Evolutionary conservation across 352 stramenopile genomes (phyloP).

Genomic region (Stephanocyclus meneghinianus): DNA sequence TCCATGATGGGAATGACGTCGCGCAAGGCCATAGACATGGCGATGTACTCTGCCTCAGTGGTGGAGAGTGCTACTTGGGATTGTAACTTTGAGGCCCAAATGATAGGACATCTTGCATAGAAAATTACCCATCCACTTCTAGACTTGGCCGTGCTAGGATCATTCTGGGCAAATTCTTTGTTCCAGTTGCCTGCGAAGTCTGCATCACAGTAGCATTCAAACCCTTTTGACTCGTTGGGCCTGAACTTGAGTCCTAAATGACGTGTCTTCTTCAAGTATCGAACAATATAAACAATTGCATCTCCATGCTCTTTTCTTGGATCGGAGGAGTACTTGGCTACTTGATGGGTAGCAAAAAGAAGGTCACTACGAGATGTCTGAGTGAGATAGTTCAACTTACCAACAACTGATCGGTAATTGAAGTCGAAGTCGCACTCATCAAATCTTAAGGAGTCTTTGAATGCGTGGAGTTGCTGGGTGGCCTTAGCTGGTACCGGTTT

Average conservation of each 20-base stretch:
- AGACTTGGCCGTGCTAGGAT: background rate
- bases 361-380: background rate
- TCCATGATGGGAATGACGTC: background rate
- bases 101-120: conserved; percentile 1
- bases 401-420: too few relatives aligned
- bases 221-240: background rate
- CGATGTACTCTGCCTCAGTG: background rate
- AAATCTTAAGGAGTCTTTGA: too few relatives aligned
- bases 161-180: background rate
- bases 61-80: conserved; percentile 2
- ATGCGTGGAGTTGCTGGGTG: too few relatives aligned
- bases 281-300: too few relatives aligned
- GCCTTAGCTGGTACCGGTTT: background rate
- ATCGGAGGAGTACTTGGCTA: too few relatives aligned
- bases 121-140: background rate
- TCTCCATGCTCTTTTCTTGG: too few relatives aligned
- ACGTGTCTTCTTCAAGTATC: background rate
- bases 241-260: background rate
- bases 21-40: background rate
- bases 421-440: too few relatives aligned
- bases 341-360: background rate
- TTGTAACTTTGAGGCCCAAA: conserved; percentile 3
- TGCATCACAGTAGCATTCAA: conserved; percentile 1
- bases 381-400: too few relatives aligned
- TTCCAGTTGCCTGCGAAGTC: background rate